Evolutionary conservation across 2,329 filamentous ascomycete species (phyloP).

Genomic region (Fusarium xylarioides): DNA sequence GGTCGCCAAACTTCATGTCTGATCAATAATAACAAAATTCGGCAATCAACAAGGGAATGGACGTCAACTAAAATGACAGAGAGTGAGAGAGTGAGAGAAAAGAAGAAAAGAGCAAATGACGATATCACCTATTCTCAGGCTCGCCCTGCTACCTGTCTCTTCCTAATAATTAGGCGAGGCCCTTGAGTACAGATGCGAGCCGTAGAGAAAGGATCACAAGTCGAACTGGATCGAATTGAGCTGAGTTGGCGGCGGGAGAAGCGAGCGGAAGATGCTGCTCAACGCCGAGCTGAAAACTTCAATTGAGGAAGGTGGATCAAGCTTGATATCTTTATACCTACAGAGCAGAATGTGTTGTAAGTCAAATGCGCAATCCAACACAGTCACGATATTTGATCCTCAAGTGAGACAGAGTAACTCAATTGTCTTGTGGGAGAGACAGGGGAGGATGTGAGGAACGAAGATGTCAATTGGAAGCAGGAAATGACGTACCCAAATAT

Average conservation of each 20-base stretch:
- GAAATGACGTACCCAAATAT: slow-evolving; percentile 4
- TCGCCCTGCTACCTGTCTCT: neutral
- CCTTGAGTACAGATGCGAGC: slow-evolving; percentile 8
- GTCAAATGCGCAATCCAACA: slow-evolving; percentile 24
- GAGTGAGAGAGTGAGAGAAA: neutral
- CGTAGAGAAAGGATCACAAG: slow-evolving; percentile 1
- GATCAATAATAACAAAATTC: neutral
- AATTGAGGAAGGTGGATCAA: neutral
- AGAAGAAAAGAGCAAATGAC: neutral
- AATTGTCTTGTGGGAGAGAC: slow-evolving; percentile 6
- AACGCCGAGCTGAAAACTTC: neutral
- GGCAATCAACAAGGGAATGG: slow-evolving; percentile 4
- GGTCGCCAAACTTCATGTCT: slow-evolving; percentile 57
- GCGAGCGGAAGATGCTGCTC: slow-evolving; percentile 24
- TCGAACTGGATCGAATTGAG: neutral
- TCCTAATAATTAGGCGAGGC: neutral
- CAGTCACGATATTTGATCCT: slow-evolving; percentile 5
- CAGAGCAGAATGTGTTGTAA: slow-evolving; percentile 3
- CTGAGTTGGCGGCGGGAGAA: slow-evolving; percentile 18
- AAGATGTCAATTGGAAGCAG: slow-evolving; percentile 6
- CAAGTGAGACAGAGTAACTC: neutral
- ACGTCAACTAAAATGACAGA: neutral
- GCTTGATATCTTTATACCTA: slow-evolving; percentile 16
- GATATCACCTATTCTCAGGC: neutral
- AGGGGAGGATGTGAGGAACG: slow-evolving; percentile 11